These are phyloP conservation scores for Brassica carinata DNA, from an alignment of 345 rosid genomes.

Conservation along the genomic window DNA sequence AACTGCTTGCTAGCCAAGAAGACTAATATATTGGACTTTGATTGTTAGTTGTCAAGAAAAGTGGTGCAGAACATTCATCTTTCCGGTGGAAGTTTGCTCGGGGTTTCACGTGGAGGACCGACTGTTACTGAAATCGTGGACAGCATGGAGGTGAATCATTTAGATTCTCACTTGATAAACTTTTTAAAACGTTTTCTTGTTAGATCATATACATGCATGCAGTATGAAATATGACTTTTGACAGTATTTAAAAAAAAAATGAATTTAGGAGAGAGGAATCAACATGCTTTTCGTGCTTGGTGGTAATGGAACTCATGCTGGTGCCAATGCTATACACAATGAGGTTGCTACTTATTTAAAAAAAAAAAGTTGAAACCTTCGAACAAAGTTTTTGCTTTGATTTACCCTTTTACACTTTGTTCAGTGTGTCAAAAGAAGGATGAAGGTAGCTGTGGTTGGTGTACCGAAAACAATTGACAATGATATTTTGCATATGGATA, in stretches of 20 bases:
- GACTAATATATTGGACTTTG: constrained; percentile 19
- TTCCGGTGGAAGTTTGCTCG: constrained; percentile 96
- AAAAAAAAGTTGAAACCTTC: not conserved
- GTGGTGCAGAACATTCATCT: constrained; percentile 97
- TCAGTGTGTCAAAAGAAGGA: constrained; percentile 74
- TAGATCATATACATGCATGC: too few relatives aligned
- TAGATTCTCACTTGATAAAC: too few relatives aligned
- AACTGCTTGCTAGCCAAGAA: not conserved
- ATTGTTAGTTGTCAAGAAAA: constrained; percentile 77
- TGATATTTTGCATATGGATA: constrained; percentile 94
- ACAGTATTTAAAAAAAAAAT: not conserved
- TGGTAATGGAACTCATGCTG: constrained; percentile 98
- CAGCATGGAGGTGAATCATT: constrained; percentile 65
- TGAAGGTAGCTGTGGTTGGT: constrained; percentile 91
- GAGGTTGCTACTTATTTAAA: constrained; percentile 56
- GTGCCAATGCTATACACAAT: constrained; percentile 89
- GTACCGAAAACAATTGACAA: constrained; percentile 98
- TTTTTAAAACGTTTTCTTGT: too few relatives aligned
- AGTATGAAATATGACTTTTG: too few relatives aligned
- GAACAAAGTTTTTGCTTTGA: not conserved
- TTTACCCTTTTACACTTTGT: not conserved
- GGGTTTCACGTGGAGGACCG: constrained; percentile 75
- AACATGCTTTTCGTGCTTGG: constrained; percentile 99
- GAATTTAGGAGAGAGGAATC: constrained; percentile 80
- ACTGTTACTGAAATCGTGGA: constrained; percentile 69